Evolutionary conservation across 2,329 filamentous ascomycete species (phyloP).

Genomic region (Byssothecium circinans): DNA sequence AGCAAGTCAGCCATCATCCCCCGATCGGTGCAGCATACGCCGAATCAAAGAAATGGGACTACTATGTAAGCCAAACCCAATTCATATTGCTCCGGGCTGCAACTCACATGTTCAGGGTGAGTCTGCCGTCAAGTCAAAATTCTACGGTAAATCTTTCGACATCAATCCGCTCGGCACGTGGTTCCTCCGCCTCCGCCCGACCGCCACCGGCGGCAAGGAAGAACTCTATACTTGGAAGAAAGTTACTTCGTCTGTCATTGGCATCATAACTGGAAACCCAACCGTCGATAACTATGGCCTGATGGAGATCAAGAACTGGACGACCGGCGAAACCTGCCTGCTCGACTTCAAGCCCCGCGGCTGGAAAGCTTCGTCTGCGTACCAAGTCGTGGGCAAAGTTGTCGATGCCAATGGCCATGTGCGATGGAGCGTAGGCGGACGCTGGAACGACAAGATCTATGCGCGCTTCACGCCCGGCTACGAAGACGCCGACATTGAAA

Average conservation of each 20-base stretch:
- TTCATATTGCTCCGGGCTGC: neutral
- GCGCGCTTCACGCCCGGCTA: slow-evolving; percentile 90
- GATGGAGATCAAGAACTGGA: slow-evolving; percentile 98
- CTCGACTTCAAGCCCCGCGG: slow-evolving; percentile 94
- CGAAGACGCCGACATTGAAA: slow-evolving; percentile 66
- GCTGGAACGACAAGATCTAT: slow-evolving; percentile 98
- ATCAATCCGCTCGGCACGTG: slow-evolving; percentile 95
- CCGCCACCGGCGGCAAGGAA: slow-evolving; percentile 63
- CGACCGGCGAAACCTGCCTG: slow-evolving; percentile 84
- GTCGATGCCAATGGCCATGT: slow-evolving; percentile 77
- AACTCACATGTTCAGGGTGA: slow-evolving; percentile 65
- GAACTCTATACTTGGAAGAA: slow-evolving; percentile 99
- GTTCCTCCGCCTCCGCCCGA: slow-evolving; percentile 85
- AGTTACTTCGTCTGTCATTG: slow-evolving; percentile 94
- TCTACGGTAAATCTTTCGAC: slow-evolving; percentile 96
- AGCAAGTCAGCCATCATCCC: slow-evolving; percentile 97
- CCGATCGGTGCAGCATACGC: slow-evolving; percentile 92
- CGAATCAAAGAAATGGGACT: slow-evolving; percentile 92
- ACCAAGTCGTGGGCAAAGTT: slow-evolving; percentile 84
- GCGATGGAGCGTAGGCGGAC: slow-evolving; percentile 85
- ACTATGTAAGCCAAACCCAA: slow-evolving; percentile 60
- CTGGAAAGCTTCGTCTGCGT: slow-evolving; percentile 92
- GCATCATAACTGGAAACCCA: slow-evolving; percentile 95
- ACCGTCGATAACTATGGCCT: slow-evolving; percentile 96
- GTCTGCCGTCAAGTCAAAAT: slow-evolving; percentile 92